phyloP scores from a whole-genome alignment of 139 green algal species.

The Chlorella sp. region DNA sequence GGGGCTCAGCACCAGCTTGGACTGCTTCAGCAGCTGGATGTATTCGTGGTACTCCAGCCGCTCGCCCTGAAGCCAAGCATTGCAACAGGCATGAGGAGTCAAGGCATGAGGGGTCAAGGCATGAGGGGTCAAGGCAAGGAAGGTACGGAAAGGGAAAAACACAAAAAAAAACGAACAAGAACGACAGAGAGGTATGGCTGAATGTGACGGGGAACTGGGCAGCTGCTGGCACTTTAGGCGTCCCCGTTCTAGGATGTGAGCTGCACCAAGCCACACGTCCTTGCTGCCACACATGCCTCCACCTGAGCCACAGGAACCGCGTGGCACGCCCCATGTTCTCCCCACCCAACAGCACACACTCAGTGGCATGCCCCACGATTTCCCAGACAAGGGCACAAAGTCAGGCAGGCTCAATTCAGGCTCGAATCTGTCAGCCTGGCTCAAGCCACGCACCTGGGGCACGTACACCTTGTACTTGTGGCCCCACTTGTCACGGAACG shows the following conservation, averaged over 20 bases:
- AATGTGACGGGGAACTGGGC: not conserved
- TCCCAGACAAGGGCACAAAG: no score
- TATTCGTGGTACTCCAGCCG: conserved; percentile 34
- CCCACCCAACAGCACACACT: no score
- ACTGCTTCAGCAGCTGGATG: conserved; percentile 28
- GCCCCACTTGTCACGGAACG: conserved; percentile 32
- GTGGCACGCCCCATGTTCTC: not conserved
- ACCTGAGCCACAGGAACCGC: not conserved
- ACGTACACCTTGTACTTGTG: conserved; percentile 34
- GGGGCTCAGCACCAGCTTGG: conserved; percentile 30
- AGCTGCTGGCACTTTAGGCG: not conserved
- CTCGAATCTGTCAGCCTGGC: no score
- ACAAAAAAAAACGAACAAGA: no score
- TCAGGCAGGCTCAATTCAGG: no score
- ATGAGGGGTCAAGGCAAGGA: no score
- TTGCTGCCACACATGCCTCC: no score
- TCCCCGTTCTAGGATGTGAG: no score
- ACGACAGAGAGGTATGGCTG: not conserved
- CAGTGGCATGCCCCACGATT: no score
- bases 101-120: no score
- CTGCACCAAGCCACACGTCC: not conserved
- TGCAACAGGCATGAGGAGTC: no score
- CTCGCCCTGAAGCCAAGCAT: not conserved
- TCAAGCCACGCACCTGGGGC: not conserved
- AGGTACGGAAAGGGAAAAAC: no score